Evolutionary conservation across 768 basidiomycete species (phyloP), one percentile per base, ranked within the genome.

Genomic region (Lentinula aciculospora): DNA sequence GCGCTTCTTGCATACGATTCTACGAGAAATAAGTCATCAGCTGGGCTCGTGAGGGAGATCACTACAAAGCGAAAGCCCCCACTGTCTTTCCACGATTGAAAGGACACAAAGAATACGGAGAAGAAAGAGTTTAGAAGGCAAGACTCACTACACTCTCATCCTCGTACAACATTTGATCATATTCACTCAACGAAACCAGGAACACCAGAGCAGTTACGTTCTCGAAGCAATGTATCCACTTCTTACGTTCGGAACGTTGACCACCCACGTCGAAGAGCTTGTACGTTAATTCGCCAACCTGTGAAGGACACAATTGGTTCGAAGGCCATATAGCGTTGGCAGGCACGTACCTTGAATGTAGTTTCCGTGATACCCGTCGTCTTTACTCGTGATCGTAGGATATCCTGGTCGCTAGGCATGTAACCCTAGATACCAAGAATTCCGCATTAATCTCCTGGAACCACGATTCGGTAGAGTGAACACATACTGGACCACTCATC

Each of bases 311-410:
- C 13, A 5, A 47, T 21, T 9, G 39, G n/a, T n/a, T n/a, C n/a
- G n/a, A n/a, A n/a, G n/a, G n/a, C n/a, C n/a, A n/a, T n/a, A n/a
- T n/a, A n/a, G n/a, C n/a, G n/a, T n/a, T n/a, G n/a, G n/a, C n/a
- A n/a, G n/a, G n/a, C n/a, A n/a, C n/a, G n/a, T n/a, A n/a, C 53
- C 71, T 88, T 88, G 80, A 99, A 98, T 50, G 86, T 92, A 19
- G 94, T 97, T 76, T 98, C 96, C 1, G 94, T 95, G 67, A 98
- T 98, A 60, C 96, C 96, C 0, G 95, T 98, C 0, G 96, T 98
- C 78, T 97, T 98, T 47, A 98, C 96, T 65, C 96, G 83, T 97
- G 94, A 71, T 98, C 94, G 0, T n/a, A n/a, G n/a, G n/a, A n/a
- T n/a, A n/a, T n/a, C n/a, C n/a, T n/a, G n/a, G n/a, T n/a, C n/a